Conservation (phyloP, 768 basidiomycete genomes). For the Gymnopilus dilepis region DNA sequence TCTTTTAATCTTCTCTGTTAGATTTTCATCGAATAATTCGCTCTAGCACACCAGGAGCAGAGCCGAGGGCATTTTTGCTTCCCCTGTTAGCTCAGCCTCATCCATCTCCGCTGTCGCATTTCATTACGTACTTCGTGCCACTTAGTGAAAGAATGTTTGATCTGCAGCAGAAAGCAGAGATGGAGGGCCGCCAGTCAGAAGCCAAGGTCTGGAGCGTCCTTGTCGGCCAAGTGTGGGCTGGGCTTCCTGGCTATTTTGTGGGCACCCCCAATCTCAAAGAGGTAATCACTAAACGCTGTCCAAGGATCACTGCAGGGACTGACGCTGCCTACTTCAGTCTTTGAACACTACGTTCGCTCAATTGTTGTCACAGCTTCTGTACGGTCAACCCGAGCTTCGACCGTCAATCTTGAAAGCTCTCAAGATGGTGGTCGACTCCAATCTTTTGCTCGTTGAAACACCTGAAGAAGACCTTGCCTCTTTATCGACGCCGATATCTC, state of each 20-base stretch:
- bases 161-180: slow-evolving; percentile 79
- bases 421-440: slow-evolving; percentile 83
- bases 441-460: slow-evolving; percentile 47
- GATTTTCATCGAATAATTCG: background rate
- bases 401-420: slow-evolving; percentile 83
- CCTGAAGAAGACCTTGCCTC: slow-evolving; percentile 32
- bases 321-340: slow-evolving; percentile 51
- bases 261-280: slow-evolving; percentile 74
- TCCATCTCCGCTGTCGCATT: slow-evolving; percentile 82
- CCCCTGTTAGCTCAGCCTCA: slow-evolving; percentile 85
- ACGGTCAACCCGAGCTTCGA: slow-evolving; percentile 85
- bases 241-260: slow-evolving; percentile 90
- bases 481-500: slow-evolving; percentile 49
- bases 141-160: slow-evolving; percentile 94
- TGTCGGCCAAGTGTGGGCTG: slow-evolving; percentile 92
- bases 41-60: slow-evolving; percentile 70
- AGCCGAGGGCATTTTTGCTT: slow-evolving; percentile 90
- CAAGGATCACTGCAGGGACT: too few relatives aligned
- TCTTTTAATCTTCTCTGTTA: background rate
- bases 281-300: too few relatives aligned
- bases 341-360: slow-evolving; percentile 81
- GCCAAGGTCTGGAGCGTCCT: slow-evolving; percentile 96
- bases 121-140: slow-evolving; percentile 90
- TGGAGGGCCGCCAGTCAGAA: slow-evolving; percentile 75
- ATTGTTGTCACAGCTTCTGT: slow-evolving; percentile 92